Conservation (phyloP, 495 filamentous ascomycete genomes). For the Jackrogersella minutella region DNA sequence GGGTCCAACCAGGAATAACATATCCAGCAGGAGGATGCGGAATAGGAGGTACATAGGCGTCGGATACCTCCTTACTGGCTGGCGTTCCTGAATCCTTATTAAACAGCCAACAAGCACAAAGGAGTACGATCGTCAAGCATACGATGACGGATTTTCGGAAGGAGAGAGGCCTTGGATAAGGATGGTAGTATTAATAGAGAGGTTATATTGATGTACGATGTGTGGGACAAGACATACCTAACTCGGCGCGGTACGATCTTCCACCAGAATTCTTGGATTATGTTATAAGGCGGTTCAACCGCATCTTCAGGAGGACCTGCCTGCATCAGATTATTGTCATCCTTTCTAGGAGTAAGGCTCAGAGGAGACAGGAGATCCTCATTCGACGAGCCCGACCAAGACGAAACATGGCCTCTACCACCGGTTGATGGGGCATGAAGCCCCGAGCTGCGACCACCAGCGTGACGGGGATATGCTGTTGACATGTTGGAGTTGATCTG, state of each 20-base stretch:
- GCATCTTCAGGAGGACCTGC: background rate
- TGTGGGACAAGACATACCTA: constrained; percentile 21
- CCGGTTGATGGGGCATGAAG: constrained; percentile 13
- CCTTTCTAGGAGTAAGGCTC: background rate
- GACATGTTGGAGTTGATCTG: constrained; percentile 18
- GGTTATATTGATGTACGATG: background rate
- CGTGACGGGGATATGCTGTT: constrained; percentile 30
- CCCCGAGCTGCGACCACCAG: constrained; percentile 10
- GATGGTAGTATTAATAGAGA: constrained; percentile 37
- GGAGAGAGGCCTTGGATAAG: constrained; percentile 31
- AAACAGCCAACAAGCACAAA: constrained; percentile 30
- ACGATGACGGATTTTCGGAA: constrained; percentile 31
- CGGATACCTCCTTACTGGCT: constrained; percentile 6
- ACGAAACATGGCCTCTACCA: constrained; percentile 20
- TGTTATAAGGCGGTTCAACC: constrained; percentile 9
- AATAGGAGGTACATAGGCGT: constrained; percentile 36
- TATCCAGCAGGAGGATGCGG: constrained; percentile 21
- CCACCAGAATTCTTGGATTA: constrained; percentile 6
- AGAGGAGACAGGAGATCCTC: constrained; percentile 22
- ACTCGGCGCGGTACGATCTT: constrained; percentile 14
- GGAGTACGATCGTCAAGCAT: constrained; percentile 22
- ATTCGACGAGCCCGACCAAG: constrained; percentile 31
- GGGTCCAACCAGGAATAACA: constrained; percentile 1
- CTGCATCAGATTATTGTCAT: constrained; percentile 4
- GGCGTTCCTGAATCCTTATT: constrained; percentile 17